Evolutionary conservation across 2,329 filamentous ascomycete species (phyloP).

Genomic region (Diaporthe sp.): DNA sequence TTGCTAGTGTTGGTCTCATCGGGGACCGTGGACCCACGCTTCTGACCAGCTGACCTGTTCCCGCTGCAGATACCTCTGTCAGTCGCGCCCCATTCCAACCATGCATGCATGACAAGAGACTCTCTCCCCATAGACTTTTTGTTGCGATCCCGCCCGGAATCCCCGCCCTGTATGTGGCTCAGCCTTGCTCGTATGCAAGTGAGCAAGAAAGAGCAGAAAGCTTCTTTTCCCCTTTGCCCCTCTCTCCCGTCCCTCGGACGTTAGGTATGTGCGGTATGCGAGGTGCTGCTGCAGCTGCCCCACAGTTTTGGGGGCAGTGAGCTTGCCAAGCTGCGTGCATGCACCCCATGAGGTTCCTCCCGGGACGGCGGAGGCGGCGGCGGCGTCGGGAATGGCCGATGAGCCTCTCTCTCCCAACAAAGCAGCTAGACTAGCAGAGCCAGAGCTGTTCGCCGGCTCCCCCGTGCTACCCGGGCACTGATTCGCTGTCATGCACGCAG

Average conservation of each 20-base stretch:
- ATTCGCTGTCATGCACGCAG: constrained; percentile 17
- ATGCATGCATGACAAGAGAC: background rate
- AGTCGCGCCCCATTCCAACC: background rate
- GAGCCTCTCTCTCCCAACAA: background rate
- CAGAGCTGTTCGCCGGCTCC: background rate
- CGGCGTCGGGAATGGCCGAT: constrained; percentile 21
- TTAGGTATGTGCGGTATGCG: background rate
- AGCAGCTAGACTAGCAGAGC: background rate
- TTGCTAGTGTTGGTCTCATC: background rate
- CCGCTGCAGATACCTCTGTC: constrained; percentile 13
- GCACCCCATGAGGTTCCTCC: background rate
- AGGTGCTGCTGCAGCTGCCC: background rate
- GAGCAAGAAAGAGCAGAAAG: background rate
- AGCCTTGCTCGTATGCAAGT: constrained; percentile 24
- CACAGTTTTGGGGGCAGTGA: constrained; percentile 16
- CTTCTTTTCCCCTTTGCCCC: background rate
- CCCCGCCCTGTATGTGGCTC: constrained; percentile 25
- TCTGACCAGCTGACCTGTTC: constrained; percentile 12
- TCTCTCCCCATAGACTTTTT: background rate
- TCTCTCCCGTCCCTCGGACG: background rate
- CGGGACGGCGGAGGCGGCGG: background rate
- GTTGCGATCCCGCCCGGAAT: constrained; percentile 11
- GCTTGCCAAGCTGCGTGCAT: background rate
- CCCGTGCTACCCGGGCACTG: constrained; percentile 13
- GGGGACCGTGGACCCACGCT: background rate